Percentiles rank a stretch among this genome's conserved stretches.
phyloP scores from a whole-genome alignment of 75 land plant species.

The Larix kaempferi region DNA sequence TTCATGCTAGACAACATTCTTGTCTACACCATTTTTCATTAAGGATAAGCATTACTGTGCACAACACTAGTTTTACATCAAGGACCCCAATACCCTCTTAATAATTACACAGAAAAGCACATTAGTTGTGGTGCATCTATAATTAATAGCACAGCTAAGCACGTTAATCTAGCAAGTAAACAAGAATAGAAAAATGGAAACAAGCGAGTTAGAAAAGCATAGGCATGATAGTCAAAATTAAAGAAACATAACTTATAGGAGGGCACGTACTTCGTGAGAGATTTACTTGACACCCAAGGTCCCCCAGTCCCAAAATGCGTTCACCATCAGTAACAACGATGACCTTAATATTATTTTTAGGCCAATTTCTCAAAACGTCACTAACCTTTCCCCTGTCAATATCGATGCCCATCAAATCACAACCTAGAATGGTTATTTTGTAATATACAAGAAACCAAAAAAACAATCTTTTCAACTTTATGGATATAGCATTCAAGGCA shows the following conservation, averaged over 20 bases:
- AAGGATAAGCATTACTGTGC: too few species aligned
- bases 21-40: constrained; percentile 32
- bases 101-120: constrained; percentile 1
- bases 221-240: not conserved
- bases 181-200: not conserved
- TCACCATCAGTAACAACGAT: constrained; percentile 55
- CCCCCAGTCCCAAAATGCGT: constrained; percentile 48
- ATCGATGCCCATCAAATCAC: not conserved
- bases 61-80: constrained; percentile 42
- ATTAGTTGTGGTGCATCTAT: not conserved
- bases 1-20: constrained; percentile 60
- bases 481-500: not conserved
- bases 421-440: constrained; percentile 1
- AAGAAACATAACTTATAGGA: not conserved
- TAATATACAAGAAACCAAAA: not conserved
- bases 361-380: constrained; percentile 46
- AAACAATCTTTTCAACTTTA: not conserved
- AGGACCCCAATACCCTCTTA: constrained; percentile 58
- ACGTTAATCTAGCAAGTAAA: not conserved
- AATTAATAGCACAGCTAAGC: not conserved
- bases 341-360: constrained; percentile 40
- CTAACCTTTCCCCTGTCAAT: constrained; percentile 33
- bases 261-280: not conserved
- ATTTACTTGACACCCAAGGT: constrained; percentile 41
- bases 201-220: not conserved